Percentiles rank a stretch among this genome's conserved stretches.
phyloP scores from a whole-genome alignment of 192 early-diverging fungal genomes.

The Cetraspora pellucida region DNA sequence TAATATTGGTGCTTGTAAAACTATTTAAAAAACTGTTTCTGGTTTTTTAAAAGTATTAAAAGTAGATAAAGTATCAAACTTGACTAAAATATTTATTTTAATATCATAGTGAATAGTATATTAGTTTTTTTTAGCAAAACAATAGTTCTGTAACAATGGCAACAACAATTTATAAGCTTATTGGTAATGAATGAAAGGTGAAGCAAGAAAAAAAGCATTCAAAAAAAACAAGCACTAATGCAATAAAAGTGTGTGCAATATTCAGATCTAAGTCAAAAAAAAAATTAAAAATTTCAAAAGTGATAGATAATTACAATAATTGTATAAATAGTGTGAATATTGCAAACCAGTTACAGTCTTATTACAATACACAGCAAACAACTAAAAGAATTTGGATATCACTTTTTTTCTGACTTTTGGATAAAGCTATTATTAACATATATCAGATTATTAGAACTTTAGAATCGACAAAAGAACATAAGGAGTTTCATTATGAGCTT shows the following conservation, averaged over 20 bases:
- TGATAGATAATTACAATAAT: conserved; percentile 35
- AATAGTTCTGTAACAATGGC: not conserved
- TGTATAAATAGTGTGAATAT: conserved; percentile 28
- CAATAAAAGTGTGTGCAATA: not conserved
- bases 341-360: conserved; percentile 29
- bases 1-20: not conserved
- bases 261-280: conserved; percentile 21
- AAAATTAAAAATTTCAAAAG: too few species aligned
- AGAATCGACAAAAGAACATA: not conserved
- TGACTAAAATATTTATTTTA: not conserved
- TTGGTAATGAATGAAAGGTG: not conserved
- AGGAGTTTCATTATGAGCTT: conserved; percentile 10
- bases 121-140: conserved; percentile 14
- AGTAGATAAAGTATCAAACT: not conserved
- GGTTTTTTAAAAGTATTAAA: not conserved
- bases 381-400: conserved; percentile 24
- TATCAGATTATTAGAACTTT: not conserved
- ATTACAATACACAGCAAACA: conserved; percentile 26
- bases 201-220: not conserved
- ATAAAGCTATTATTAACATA: conserved; percentile 27
- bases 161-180: not conserved
- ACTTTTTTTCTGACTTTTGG: conserved; percentile 27
- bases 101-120: not conserved
- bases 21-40: not conserved
- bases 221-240: not conserved